Base-by-base conservation (phyloP, 139 green algal species). In the Coelastrella sp. region DNA sequence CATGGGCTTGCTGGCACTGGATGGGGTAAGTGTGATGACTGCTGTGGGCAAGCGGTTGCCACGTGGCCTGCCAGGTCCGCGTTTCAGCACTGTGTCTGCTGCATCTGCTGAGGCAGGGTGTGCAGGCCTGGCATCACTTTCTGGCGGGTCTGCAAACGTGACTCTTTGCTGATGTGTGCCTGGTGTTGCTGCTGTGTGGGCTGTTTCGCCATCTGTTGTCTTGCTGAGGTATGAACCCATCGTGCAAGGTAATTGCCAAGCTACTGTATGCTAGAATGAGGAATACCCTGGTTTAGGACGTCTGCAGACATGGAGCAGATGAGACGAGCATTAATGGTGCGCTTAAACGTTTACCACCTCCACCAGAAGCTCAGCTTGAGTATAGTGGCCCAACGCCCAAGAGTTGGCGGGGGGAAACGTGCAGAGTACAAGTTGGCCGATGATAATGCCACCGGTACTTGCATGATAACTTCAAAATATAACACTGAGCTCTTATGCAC, bases 191-290 rank as follows among this genome's bases (percentile, higher is more conserved):
- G 2, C 80, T 60, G 61, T 66, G 60, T 16, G 74, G 61, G 59
- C 61, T 19, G 47, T 19, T 58, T 75, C 4, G 60, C 20, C 0
- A 7, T 60, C 78, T 13, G 54, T 66, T 6, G 47, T 58, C 19
- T 58, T 88, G 68, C 68, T 88, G 68, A 88, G 66, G 47, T 88
- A 80, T 5, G 83, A 71, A 54, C 66, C 68, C 83, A 88, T 88
- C 5, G 5, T 65, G 82, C 78, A 20, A 83, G 7, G 19, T 73
- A 17, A n/a, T 68, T 23, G 56, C 57, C 32, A 47, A 47, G 32
- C 32, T 47, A 1, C 32, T 47, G 32, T 47, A 47, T 47, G 32
- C 32, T 47, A 47, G 0, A 47, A 47, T 47, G 32, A 47, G 32
- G 32, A 47, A 47, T 2, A 1, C 32, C 32, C 32, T 47, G 32